Base-by-base conservation (phyloP, 768 basidiomycete species). In the Dacryopinax spathularia region DNA sequence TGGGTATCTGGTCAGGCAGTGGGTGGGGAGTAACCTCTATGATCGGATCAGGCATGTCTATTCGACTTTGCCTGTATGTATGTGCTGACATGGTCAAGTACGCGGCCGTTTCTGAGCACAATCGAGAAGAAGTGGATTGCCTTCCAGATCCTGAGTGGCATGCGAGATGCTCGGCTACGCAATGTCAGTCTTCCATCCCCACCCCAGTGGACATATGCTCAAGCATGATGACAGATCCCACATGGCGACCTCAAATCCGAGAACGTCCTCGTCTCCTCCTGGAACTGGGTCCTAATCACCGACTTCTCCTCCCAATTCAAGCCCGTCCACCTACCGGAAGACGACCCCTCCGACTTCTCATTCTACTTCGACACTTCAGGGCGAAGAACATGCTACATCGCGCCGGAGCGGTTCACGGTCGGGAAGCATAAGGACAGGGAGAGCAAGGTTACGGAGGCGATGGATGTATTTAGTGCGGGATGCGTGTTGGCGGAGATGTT, bases 41-140 rank as follows among this genome's bases (percentile, higher is more conserved):
- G 96, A 98, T 73, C 84, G 95, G 62, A 97, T 99, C 70, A 97
- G 94, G 94, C 92, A 65, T 62, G 84, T 71, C 3, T 2, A 9
- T 25, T 36, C 25, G 27, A 60, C 22, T 16, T 31, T 25, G 29
- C 13, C 33, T 33, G 3, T 25, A 5, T 15, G 13, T 1, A 29
- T 60, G 12, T 6, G 33, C 34, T 33, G 16, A 59, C 60, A 34
- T 63, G 9, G 44, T 43, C 43, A 69, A 99, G 96, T 71, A 98
- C 94, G 1, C 89, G 95, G 34, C 96, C 96, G 2, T 99, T 98
- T 76, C 79, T 99, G 37, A 87, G 84, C 66, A 73, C 79, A 65
- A 81, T 98, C 25, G 96, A 99, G 78, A 98, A 98, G 81, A 91
- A 91, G 72, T 99, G 95, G 96, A 91, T 98, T 64, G 86, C 88